Conservation (phyloP, 495 filamentous ascomycete genomes). For the Penicillium lagena region DNA sequence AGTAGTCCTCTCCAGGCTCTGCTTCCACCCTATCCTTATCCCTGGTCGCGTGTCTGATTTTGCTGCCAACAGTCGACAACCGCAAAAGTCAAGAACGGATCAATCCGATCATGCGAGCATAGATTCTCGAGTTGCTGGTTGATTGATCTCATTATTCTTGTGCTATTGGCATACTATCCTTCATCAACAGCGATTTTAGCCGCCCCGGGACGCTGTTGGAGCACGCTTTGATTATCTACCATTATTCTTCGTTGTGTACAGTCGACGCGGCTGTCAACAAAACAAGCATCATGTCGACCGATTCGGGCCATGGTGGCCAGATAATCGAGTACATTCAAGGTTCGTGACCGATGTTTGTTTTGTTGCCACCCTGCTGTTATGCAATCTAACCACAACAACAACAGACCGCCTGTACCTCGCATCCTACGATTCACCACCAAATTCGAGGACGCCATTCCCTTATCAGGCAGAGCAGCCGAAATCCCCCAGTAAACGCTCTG, state of each 20-base stretch:
- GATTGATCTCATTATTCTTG: slow-evolving; percentile 1
- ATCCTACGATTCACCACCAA: slow-evolving; percentile 78
- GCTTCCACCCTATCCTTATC: slow-evolving; percentile 1
- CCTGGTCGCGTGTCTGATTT: too few relatives aligned
- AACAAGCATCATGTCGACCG: slow-evolving; percentile 27
- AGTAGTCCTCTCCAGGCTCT: slow-evolving; percentile 4
- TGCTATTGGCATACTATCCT: slow-evolving; percentile 1
- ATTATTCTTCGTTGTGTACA: slow-evolving; percentile 2
- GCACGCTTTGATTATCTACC: slow-evolving; percentile 4
- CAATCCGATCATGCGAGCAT: slow-evolving; percentile 20
- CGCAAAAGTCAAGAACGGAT: not conserved
- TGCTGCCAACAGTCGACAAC: too few relatives aligned
- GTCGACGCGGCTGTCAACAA: slow-evolving; percentile 3
- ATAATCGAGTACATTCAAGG: slow-evolving; percentile 77
- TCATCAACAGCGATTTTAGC: not conserved
- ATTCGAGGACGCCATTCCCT: slow-evolving; percentile 77
- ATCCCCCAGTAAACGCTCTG: slow-evolving; percentile 72
- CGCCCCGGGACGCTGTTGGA: not conserved
- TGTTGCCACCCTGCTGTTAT: not conserved
- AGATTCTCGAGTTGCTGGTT: slow-evolving; percentile 7
- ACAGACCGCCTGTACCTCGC: slow-evolving; percentile 92
- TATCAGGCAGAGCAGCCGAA: slow-evolving; percentile 57
- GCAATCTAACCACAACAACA: slow-evolving; percentile 8
- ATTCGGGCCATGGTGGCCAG: slow-evolving; percentile 54
- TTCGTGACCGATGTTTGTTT: slow-evolving; percentile 22